Evolutionary conservation across 108 stramenopile species (phyloP).

Genomic region (Asterionellopsis glacialis): DNA sequence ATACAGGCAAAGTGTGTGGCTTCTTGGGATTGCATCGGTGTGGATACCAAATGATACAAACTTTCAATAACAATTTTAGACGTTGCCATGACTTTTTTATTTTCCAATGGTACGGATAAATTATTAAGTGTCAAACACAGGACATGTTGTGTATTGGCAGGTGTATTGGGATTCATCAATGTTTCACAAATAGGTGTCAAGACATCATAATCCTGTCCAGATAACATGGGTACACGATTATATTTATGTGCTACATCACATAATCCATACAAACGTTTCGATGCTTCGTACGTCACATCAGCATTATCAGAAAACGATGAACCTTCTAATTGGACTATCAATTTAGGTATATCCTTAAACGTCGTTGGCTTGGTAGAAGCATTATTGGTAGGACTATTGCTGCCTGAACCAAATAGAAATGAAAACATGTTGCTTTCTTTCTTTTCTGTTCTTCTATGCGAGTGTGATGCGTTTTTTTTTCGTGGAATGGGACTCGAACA

Average conservation of each 20-base stretch:
- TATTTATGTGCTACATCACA: conserved; percentile 39
- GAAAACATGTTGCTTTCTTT: no score
- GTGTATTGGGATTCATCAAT: no score
- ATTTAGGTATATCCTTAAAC: conserved; percentile 21
- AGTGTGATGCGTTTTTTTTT: no score
- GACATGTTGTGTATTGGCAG: no score
- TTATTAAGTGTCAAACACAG: neutral
- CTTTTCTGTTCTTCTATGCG: no score
- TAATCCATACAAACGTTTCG: conserved; percentile 26
- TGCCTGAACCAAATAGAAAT: no score
- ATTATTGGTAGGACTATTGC: neutral
- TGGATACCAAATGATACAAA: neutral
- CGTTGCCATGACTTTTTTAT: neutral
- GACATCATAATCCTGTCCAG: conserved; percentile 32
- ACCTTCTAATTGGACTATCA: conserved; percentile 18
- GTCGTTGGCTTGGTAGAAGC: neutral
- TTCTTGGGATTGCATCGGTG: neutral
- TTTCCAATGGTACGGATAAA: neutral
- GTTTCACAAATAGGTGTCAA: conserved; percentile 12
- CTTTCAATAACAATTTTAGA: neutral
- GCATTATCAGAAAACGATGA: neutral
- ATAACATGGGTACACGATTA: conserved; percentile 35
- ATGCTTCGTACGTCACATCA: conserved; percentile 16
- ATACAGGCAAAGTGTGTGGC: conserved; percentile 1
- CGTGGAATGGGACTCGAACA: no score